A percentile compares a stretch with the other conserved stretches of the same genome.
Evolutionary conservation across 2,329 filamentous ascomycete genomes (phyloP).

Genomic region (Fusarium sp.): DNA sequence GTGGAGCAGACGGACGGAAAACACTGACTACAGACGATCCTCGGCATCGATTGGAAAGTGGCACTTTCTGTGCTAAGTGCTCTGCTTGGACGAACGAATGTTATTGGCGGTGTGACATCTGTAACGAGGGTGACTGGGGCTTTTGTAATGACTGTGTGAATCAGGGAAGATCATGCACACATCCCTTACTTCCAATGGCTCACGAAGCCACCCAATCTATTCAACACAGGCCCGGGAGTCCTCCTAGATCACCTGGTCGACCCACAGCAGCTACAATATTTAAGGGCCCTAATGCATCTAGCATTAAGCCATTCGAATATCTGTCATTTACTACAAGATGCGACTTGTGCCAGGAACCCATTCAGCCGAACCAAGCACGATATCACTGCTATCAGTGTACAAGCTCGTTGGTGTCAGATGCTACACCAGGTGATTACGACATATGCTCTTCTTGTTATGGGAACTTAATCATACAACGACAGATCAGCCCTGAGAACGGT

Average conservation of each 20-base stretch:
- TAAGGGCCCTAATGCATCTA: conserved; percentile 60
- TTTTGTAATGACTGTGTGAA: conserved; percentile 92
- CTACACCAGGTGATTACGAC: conserved; percentile 81
- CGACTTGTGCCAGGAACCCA: conserved; percentile 80
- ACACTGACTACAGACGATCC: conserved; percentile 77
- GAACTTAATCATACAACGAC: conserved; percentile 70
- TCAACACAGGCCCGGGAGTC: conserved; percentile 55
- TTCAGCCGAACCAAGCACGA: conserved; percentile 75
- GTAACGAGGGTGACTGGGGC: conserved; percentile 95
- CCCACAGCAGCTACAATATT: conserved; percentile 63
- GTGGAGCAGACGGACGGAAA: conserved; percentile 66
- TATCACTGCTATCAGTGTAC: conserved; percentile 86
- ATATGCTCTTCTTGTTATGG: conserved; percentile 85
- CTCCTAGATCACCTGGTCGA: conserved; percentile 57
- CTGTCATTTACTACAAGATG: conserved; percentile 81
- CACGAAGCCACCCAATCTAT: conserved; percentile 62
- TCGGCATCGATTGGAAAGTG: conserved; percentile 75
- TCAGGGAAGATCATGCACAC: conserved; percentile 82
- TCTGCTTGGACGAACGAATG: conserved; percentile 80
- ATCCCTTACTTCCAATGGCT: conserved; percentile 81
- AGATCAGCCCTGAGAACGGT: conserved; percentile 81
- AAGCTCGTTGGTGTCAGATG: conserved; percentile 60
- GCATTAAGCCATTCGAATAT: conserved; percentile 70
- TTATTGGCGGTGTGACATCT: conserved; percentile 89
- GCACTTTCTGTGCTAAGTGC: conserved; percentile 87